Evolutionary conservation across 1,284 basidiomycete species (phyloP).

Genomic region (Heterobasidion irregulare): DNA sequence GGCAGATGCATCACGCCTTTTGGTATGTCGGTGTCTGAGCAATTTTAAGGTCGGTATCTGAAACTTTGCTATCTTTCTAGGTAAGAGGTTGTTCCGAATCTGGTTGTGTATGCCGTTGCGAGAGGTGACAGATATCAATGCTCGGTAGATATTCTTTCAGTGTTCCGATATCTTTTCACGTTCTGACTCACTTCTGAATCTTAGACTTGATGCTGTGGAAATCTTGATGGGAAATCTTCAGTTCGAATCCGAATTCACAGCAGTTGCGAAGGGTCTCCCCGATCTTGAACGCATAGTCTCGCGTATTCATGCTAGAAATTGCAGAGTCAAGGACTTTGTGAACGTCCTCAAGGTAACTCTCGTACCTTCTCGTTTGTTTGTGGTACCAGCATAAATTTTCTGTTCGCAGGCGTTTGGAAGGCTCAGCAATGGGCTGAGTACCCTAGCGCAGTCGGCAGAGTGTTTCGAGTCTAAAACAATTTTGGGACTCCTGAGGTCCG

Average conservation of each 20-base stretch:
- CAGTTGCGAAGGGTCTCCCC: constrained; percentile 73
- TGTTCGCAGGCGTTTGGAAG: constrained; percentile 65
- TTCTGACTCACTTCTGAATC: background rate
- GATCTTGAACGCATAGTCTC: constrained; percentile 93
- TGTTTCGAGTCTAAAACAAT: constrained; percentile 74
- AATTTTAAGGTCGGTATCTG: background rate
- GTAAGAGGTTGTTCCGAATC: constrained; percentile 87
- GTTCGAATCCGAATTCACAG: constrained; percentile 71
- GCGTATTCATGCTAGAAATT: constrained; percentile 87
- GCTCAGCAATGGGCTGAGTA: constrained; percentile 58
- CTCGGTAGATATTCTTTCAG: constrained; percentile 42
- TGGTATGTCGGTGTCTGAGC: constrained; percentile 37
- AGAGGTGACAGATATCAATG: constrained; percentile 77
- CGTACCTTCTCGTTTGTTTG: too few species aligned
- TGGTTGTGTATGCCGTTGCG: constrained; percentile 90
- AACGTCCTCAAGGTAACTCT: constrained; percentile 70
- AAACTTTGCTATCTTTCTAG: constrained; percentile 26
- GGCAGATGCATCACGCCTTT: constrained; percentile 85
- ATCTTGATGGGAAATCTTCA: constrained; percentile 74
- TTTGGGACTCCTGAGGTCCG: constrained; percentile 64
- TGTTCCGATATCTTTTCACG: background rate
- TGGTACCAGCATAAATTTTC: background rate
- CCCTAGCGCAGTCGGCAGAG: constrained; percentile 60
- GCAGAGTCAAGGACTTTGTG: constrained; percentile 79
- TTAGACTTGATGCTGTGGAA: constrained; percentile 84